Evolutionary conservation across 2,329 filamentous ascomycete genomes (phyloP), one percentile per base, ranked within the genome.

Genomic region (Mycogone perniciosa): DNA sequence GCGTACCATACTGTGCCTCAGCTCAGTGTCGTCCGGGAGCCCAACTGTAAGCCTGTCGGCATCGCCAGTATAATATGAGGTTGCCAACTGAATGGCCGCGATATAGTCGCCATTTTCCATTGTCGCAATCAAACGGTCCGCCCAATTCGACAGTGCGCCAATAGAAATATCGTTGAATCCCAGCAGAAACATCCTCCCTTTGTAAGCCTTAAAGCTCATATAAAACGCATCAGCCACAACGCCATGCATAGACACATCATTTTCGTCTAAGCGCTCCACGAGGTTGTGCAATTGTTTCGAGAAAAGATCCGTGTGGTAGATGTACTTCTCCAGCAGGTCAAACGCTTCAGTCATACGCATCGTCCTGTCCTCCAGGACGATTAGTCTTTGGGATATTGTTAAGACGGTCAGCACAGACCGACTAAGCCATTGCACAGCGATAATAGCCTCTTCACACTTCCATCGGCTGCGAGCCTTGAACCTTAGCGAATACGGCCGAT

Each of bases 41-140:
- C 93, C 93, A 49, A 99, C 88, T 0, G 93, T 97, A 46, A 97
- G 78, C 67, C 93, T 96, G 66, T 96, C 89, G n/a, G 89, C 82
- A 62, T 90, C 84, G 27, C 93, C 93, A 6, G 83, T 85, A 64
- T 95, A 97, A 68, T 97, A 99, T 1, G 86, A 87, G 1, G 90
- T 95, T 7, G 92, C 95, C 52, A 99, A 76, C 57, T 86, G 81
- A 54, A 99, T 96, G 2, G 93, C 91, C 9, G 84, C 87, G 56
- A 99, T 87, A 62, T 95, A 96, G 67, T 97, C 90, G n/a, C 93
- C 93, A 51, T 90, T 82, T 65, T 97, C 91, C 88, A 99, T 96
- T 59, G 97, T 76, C 0, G 92, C 91, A 57, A 96, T 84, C 13
- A 99, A 74, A 38, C 93, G 80, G 67, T 99, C 93, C 2, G 93